Conservation (phyloP, 352 stramenopile genomes). For the Phytophthora chlamydospora region DNA sequence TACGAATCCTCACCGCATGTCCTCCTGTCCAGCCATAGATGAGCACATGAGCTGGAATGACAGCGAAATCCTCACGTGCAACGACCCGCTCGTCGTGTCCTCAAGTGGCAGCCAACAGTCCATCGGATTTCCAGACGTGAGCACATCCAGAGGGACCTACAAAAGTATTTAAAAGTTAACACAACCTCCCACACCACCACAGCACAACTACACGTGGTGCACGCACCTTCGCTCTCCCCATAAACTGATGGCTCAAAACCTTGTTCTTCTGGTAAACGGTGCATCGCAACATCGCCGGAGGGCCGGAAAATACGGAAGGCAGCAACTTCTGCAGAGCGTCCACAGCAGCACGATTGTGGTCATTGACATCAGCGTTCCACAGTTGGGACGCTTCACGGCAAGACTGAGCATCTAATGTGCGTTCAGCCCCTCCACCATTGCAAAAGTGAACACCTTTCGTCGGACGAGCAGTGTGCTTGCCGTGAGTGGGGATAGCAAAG, state of each 20-base stretch:
- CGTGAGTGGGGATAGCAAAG: constrained; percentile 79
- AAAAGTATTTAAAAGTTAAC: constrained; percentile 8
- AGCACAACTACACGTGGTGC: not conserved
- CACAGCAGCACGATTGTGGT: constrained; percentile 39
- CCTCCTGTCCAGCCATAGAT: constrained; percentile 35
- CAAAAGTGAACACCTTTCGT: constrained; percentile 22
- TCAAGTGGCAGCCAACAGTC: constrained; percentile 76
- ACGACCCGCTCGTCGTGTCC: constrained; percentile 53
- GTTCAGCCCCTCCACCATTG: not conserved
- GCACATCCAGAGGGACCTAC: constrained; percentile 54
- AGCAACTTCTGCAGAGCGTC: constrained; percentile 65
- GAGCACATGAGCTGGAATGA: constrained; percentile 88
- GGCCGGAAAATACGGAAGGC: constrained; percentile 65
- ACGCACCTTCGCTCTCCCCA: constrained; percentile 68
- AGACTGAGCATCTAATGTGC: constrained; percentile 15
- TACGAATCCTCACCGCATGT: constrained; percentile 13
- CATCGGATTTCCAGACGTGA: constrained; percentile 68
- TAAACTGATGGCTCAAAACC: constrained; percentile 76
- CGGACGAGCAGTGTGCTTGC: constrained; percentile 39
- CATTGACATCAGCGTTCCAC: constrained; percentile 48
- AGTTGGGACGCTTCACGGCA: constrained; percentile 36
- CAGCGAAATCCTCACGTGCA: constrained; percentile 68
- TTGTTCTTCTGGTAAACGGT: constrained; percentile 85
- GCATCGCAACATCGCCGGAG: constrained; percentile 61
- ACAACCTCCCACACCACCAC: not conserved